Conservation (phyloP, 768 basidiomycete species). For the Galerina sulciceps region DNA sequence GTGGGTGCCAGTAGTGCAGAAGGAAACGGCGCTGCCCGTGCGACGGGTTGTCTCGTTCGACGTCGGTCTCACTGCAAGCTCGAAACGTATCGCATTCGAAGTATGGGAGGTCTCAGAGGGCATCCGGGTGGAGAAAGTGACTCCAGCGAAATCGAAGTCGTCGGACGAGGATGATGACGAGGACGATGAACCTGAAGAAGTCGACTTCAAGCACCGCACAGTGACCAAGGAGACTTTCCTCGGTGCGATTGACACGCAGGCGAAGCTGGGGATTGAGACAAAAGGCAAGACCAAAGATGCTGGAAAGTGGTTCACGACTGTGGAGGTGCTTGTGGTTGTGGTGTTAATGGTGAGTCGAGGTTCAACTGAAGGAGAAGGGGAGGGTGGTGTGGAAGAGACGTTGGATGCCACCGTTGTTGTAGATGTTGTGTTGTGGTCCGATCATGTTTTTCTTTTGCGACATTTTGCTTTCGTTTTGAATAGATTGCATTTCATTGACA, state of each 20-base stretch:
- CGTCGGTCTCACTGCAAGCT: slow-evolving; percentile 47
- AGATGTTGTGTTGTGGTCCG: not conserved
- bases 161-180: slow-evolving; percentile 54
- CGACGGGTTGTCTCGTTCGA: slow-evolving; percentile 64
- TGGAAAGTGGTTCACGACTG: slow-evolving; percentile 53
- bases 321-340: slow-evolving; percentile 51
- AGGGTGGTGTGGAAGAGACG: slow-evolving; percentile 20
- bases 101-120: slow-evolving; percentile 80
- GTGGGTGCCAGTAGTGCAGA: slow-evolving; percentile 68
- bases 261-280: slow-evolving; percentile 43
- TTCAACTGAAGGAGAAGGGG: slow-evolving; percentile 43
- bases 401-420: not conserved
- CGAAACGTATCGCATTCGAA: slow-evolving; percentile 64
- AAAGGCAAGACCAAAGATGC: slow-evolving; percentile 42
- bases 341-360: slow-evolving; percentile 40
- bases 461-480: not conserved
- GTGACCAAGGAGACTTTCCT: slow-evolving; percentile 59
- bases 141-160: slow-evolving; percentile 46
- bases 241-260: slow-evolving; percentile 43
- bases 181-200: slow-evolving; percentile 59
- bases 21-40: slow-evolving; percentile 74
- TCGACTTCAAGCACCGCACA: slow-evolving; percentile 66
- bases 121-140: slow-evolving; percentile 63
- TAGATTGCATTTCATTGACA: not conserved
- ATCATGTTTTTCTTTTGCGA: not conserved